Conservation (phyloP, 1,139 yeast species). For the Taphrina communis region DNA sequence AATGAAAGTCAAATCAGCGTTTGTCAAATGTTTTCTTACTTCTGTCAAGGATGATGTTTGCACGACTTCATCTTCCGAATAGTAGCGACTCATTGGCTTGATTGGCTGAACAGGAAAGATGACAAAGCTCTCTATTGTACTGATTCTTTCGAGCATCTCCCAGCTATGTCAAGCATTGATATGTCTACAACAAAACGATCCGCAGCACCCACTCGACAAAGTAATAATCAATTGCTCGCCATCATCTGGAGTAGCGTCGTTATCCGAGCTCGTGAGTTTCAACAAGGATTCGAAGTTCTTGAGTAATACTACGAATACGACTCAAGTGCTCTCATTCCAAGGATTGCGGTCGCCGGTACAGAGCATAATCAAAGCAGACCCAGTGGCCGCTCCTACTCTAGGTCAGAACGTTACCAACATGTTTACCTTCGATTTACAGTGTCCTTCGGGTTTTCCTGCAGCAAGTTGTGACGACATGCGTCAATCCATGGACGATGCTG, state of each 20-base stretch:
- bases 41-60: too few species aligned
- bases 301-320: background rate
- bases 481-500: constrained; percentile 19
- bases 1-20: too few species aligned
- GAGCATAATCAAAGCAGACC: constrained; percentile 14
- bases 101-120: too few species aligned
- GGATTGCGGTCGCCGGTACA: constrained; percentile 33
- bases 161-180: constrained; percentile 10
- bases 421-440: constrained; percentile 17
- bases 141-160: background rate
- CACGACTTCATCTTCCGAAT: too few species aligned
- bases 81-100: too few species aligned
- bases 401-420: constrained; percentile 16
- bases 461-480: constrained; percentile 17
- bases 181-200: constrained; percentile 30
- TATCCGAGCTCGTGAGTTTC: background rate
- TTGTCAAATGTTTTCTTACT: too few species aligned
- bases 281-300: background rate
- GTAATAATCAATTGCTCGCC: constrained; percentile 28
- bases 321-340: background rate
- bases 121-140: too few species aligned
- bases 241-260: background rate
- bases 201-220: constrained; percentile 17
- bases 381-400: constrained; percentile 22
- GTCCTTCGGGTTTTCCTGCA: constrained; percentile 9